A percentile compares a stretch with the other conserved stretches of the same genome.
phyloP scores from a whole-genome alignment of 1,139 yeast species.

The Zhuliangozyma parablackwelliae region DNA sequence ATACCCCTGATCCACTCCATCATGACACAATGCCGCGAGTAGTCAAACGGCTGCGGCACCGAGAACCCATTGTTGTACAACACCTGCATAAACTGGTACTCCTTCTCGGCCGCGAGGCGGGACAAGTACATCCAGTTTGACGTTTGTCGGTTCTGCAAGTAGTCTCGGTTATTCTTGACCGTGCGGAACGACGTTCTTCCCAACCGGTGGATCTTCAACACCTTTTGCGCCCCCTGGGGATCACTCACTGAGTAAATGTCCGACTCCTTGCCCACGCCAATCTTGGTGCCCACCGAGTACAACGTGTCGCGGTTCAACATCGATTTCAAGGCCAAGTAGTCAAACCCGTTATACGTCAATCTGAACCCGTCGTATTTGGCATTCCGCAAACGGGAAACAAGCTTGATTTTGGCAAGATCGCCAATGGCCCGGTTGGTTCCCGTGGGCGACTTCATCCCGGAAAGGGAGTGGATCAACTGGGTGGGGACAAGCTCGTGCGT shows the following conservation, averaged over 20 bases:
- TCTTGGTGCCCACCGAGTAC: constrained; percentile 77
- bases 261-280: constrained; percentile 97
- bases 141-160: constrained; percentile 62
- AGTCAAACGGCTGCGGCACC: constrained; percentile 87
- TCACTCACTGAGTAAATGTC: constrained; percentile 89
- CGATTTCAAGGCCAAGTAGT: constrained; percentile 82
- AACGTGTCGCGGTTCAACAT: constrained; percentile 70
- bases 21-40: constrained; percentile 84
- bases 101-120: constrained; percentile 86
- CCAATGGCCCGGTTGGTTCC: constrained; percentile 77
- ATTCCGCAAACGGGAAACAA: constrained; percentile 74
- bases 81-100: constrained; percentile 79
- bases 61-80: constrained; percentile 70
- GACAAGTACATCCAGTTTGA: constrained; percentile 92
- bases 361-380: constrained; percentile 91
- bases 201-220: constrained; percentile 83
- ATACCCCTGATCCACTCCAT: constrained; percentile 89
- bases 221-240: constrained; percentile 58
- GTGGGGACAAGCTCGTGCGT: constrained; percentile 96
- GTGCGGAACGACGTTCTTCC: constrained; percentile 93
- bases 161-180: constrained; percentile 91
- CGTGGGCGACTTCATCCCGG: constrained; percentile 72
- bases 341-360: constrained; percentile 84
- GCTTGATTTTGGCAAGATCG: constrained; percentile 80
- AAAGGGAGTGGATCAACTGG: constrained; percentile 69